Base-by-base conservation (phyloP, 805 yeast genomes). In the Pichia exigua region DNA sequence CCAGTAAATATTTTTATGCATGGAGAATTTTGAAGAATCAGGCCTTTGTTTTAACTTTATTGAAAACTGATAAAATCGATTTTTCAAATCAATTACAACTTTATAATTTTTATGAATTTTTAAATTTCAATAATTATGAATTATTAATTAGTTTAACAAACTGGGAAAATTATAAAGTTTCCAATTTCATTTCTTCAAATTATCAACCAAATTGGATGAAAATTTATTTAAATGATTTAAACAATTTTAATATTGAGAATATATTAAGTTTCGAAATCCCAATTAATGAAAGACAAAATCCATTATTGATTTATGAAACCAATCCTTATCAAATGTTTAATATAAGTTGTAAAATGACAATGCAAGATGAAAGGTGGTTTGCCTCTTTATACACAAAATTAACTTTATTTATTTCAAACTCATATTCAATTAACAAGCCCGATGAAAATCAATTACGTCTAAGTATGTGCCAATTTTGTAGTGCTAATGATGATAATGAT, bases 1-100 rank as follows among this genome's bases (percentile, higher is more conserved):
- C 49, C 0, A 42, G 30, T 9, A 28, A 30, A 10, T 24, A 71
- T 61, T 81, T 79, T 51, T 83, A 82, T 61, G 85, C 88, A 2
- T 81, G 83, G 81, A 74, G 85, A 64, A 74, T 83, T 62, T 73
- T 78, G 28, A 83, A 81, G 58, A 81, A 84, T 1, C 77, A 76
- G 46, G 62, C 63, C 4, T 72, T 69, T 18, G 26, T 49, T 18
- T 4, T 42, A 2, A 27, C 30, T 28, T 17, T 27, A 20, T 42
- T 41, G 17, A 24, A 30, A 21, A 15, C 21, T 28, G 6, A 47
- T 28, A 11, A 12, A n/a, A 21, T 24, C 4, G 22, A 42, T n/a
- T 47, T 24, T 18, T 20, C 21, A n/a, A 18, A 12, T 8, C 21
- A 47, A 40, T 7, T 10, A 17, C 11, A 21, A 9, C 15, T 47